phyloP scores from a whole-genome alignment of 352 stramenopile species.

The Globisporangium middletonii region DNA sequence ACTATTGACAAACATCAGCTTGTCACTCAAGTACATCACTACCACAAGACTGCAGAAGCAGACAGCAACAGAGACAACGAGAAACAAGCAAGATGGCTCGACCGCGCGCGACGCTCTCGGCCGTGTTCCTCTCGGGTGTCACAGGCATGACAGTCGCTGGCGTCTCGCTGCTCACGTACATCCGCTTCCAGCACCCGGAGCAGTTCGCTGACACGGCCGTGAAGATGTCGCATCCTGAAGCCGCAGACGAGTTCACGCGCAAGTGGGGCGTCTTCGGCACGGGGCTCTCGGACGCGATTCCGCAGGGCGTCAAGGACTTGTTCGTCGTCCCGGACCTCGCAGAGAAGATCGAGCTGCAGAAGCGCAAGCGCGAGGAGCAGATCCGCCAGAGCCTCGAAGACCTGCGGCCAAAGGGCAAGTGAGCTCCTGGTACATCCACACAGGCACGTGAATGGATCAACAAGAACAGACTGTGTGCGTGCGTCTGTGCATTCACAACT shows the following conservation, averaged over 20 bases:
- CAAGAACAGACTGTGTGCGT: not conserved
- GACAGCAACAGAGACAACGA: not conserved
- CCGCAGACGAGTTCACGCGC: constrained; percentile 58
- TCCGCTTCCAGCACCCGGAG: constrained; percentile 77
- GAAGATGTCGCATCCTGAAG: constrained; percentile 71
- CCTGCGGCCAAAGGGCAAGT: constrained; percentile 66
- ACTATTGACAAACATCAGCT: no score
- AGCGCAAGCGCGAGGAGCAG: constrained; percentile 61
- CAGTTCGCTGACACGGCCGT: constrained; percentile 79
- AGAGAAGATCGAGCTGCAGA: constrained; percentile 64
- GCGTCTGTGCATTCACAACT: not conserved
- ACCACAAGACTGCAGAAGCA: not conserved
- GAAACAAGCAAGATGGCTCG: constrained; percentile 17
- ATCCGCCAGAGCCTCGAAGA: constrained; percentile 73
- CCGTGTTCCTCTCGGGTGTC: constrained; percentile 59
- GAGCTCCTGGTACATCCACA: not conserved
- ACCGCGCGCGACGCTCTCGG: constrained; percentile 42
- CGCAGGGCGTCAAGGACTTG: constrained; percentile 51
- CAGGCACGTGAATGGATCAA: not conserved
- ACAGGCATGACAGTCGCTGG: constrained; percentile 80
- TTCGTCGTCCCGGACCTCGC: constrained; percentile 61
- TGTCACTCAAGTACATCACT: no score
- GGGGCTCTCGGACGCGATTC: constrained; percentile 71
- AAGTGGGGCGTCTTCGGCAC: constrained; percentile 84
- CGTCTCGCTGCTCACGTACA: constrained; percentile 77